Evolutionary conservation across 2,329 filamentous ascomycete species (phyloP).

Genomic region (Tolypocladium tropicale): DNA sequence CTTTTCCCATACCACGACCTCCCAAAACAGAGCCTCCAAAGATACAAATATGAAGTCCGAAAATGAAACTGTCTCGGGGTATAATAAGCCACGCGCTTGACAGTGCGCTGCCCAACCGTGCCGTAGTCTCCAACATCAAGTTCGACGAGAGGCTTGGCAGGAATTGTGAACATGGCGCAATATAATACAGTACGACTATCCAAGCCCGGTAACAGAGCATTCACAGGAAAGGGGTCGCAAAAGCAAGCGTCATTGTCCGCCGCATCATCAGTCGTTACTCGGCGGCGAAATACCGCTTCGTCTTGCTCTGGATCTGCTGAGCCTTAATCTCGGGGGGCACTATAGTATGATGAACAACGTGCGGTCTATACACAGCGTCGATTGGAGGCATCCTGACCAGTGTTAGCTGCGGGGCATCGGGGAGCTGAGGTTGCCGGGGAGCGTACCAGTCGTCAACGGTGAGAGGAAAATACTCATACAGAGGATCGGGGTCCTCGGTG

Average conservation of each 20-base stretch:
- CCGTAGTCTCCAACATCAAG: not conserved
- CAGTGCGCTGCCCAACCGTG: slow-evolving; percentile 2
- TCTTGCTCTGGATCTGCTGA: slow-evolving; percentile 52
- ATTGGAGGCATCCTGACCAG: slow-evolving; percentile 64
- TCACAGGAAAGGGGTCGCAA: not conserved
- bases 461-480: slow-evolving; percentile 93
- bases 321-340: slow-evolving; percentile 61
- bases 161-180: not conserved
- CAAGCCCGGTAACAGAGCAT: not conserved
- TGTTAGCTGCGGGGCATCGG: not conserved
- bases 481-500: slow-evolving; percentile 66
- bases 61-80: slow-evolving; percentile 1
- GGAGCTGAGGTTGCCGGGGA: not conserved
- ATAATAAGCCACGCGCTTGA: slow-evolving; percentile 4
- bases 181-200: slow-evolving; percentile 1
- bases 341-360: slow-evolving; percentile 84
- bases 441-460: slow-evolving; percentile 75
- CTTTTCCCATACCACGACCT: not conserved
- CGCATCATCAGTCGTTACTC: slow-evolving; percentile 29
- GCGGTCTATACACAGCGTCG: slow-evolving; percentile 81
- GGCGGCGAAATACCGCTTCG: slow-evolving; percentile 63
- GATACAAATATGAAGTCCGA: not conserved
- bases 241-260: not conserved
- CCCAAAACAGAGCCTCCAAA: not conserved
- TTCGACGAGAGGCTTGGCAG: not conserved